Evolutionary conservation across 2,329 filamentous ascomycete genomes (phyloP).

Genomic region (Exophiala xenobiotica): DNA sequence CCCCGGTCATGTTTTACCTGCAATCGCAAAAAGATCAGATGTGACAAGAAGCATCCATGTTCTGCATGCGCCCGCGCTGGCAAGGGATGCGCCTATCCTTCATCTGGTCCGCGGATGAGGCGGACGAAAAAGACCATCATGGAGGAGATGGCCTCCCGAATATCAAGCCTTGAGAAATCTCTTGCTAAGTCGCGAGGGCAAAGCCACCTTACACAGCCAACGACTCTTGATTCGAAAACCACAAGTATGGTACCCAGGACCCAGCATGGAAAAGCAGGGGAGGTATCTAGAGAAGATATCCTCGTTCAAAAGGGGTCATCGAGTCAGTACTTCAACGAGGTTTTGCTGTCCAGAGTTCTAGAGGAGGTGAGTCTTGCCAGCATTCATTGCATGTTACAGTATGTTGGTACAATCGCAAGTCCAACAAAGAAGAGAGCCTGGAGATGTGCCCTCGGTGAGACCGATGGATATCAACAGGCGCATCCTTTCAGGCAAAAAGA

Average conservation of each 20-base stretch:
- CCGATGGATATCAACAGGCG: too few species aligned
- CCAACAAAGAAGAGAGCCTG: too few species aligned
- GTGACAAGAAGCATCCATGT: constrained; percentile 21
- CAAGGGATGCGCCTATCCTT: constrained; percentile 15
- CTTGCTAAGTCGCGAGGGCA: background rate
- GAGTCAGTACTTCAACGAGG: constrained; percentile 14
- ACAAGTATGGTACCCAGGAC: background rate
- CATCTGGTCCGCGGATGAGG: constrained; percentile 4
- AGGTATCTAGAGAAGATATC: constrained; percentile 1
- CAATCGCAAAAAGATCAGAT: constrained; percentile 21
- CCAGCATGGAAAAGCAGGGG: background rate
- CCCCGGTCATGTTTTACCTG: constrained; percentile 8
- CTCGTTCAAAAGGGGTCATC: constrained; percentile 11
- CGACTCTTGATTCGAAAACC: background rate
- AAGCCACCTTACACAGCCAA: background rate
- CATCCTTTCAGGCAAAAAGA: too few species aligned
- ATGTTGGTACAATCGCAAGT: too few species aligned
- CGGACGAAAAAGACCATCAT: constrained; percentile 15
- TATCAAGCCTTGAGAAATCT: constrained; percentile 9
- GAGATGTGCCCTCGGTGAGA: too few species aligned
- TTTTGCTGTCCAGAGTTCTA: constrained; percentile 10
- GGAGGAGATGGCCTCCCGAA: constrained; percentile 12
- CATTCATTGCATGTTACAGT: too few species aligned
- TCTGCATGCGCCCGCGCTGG: constrained; percentile 19
- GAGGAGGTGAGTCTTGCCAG: constrained; percentile 3